Percentiles rank a stretch among this genome's conserved stretches.
phyloP scores from a whole-genome alignment of 2,329 filamentous ascomycete genomes.

The Colletotrichum theobromicola region DNA sequence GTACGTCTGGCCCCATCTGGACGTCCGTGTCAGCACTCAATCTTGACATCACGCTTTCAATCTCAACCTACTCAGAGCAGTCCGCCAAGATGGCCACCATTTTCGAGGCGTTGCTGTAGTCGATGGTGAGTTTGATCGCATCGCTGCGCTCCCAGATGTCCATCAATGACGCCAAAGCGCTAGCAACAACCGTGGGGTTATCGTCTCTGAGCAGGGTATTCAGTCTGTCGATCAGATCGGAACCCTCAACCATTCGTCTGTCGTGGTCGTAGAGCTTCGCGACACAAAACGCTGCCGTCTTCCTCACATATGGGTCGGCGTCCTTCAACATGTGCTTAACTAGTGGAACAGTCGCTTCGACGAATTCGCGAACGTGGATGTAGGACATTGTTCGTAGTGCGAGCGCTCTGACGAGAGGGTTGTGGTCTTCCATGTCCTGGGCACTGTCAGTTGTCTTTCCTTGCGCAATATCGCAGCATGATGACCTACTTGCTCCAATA shows the following conservation, averaged over 20 bases:
- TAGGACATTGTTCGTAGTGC: constrained; percentile 96
- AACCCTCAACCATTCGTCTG: constrained; percentile 84
- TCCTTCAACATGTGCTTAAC: constrained; percentile 86
- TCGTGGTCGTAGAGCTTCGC: constrained; percentile 99
- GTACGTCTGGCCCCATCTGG: constrained; percentile 97
- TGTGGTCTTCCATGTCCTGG: constrained; percentile 91
- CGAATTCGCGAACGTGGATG: constrained; percentile 94
- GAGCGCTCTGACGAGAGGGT: constrained; percentile 89
- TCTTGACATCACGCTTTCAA: not conserved
- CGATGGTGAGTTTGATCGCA: constrained; percentile 96
- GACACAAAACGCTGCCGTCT: constrained; percentile 95
- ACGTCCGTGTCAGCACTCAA: constrained; percentile 10
- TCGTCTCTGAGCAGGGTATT: constrained; percentile 92
- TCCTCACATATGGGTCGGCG: constrained; percentile 92
- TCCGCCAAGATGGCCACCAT: constrained; percentile 96
- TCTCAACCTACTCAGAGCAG: constrained; percentile 82
- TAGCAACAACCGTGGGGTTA: constrained; percentile 96
- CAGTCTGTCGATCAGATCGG: constrained; percentile 89
- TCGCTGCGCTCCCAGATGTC: constrained; percentile 99
- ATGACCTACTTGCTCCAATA: constrained; percentile 75
- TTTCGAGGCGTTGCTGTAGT: constrained; percentile 96
- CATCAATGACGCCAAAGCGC: constrained; percentile 87
- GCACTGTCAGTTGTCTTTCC: constrained; percentile 18
- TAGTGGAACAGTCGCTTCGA: constrained; percentile 85
- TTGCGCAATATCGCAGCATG: not conserved